Base-by-base conservation (phyloP, 805 yeast species). In the Candida suzukii region DNA sequence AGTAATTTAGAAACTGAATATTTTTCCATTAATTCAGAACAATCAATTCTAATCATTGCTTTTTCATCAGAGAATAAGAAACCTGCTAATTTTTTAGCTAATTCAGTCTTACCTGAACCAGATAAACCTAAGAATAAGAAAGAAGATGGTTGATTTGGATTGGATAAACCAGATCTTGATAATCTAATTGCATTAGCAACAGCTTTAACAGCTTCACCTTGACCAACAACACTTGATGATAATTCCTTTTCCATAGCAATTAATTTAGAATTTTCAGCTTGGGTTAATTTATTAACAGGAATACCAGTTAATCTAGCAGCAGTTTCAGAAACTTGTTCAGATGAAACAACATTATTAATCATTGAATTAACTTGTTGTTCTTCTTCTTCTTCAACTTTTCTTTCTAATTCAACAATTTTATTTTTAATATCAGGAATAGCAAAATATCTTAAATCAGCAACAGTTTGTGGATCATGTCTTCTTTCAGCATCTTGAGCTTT, bases 31-130 rank as follows among this genome's bases (percentile, higher is more conserved):
- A 93, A 73, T 63, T 93, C 99, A 4, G 98, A 90, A 67, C 99
- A 93, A 64, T 93, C 99, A 49, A 93, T 88, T 68, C 99, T 82
- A 58, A 93, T 85, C 87, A 93, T 91, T 38, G 96, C 95, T 66
- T 81, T 84, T 61, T 91, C 97, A 60, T 93, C 98, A 40, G 95
- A 86, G 67, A 93, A 93, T 56, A 93, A 73, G 70, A 93, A 93
- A 0, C 95, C 96, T 11, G 99, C 98, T 21, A 93, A 75, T 56
- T 90, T 93, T 76, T 93, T 93, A 20, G 99, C 98, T 52, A 93
- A 73, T 64, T 93, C 98, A 9, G 99, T 93, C 73, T 93, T 93
- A 76, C 99, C 99, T 7, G 96, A 88, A 54, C 99, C 99, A 2
- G 96, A 86, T 45, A 91, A 75, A 45, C 99, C 99, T 46, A 95